phyloP scores from a whole-genome alignment of 129 eudicot genomes.

The Flaveria sonorensis region DNA sequence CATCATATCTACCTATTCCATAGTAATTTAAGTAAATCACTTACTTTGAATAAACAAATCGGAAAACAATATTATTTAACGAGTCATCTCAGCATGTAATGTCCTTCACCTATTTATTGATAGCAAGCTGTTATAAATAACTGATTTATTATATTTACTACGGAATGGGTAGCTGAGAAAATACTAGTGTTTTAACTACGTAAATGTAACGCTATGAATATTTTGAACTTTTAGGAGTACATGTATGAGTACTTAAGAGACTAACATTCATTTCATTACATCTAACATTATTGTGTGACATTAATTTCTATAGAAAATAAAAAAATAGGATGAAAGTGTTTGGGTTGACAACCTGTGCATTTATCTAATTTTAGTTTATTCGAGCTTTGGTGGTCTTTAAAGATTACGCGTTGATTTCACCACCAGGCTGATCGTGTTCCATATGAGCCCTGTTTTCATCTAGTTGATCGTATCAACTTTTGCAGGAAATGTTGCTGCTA shows the following conservation, averaged over 20 bases:
- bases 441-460: neutral
- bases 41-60: neutral
- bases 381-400: neutral
- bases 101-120: no score
- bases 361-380: neutral
- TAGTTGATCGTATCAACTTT: slow-evolving; percentile 7
- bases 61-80: no score
- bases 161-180: no score
- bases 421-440: neutral
- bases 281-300: neutral
- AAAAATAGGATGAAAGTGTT: neutral
- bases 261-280: no score
- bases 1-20: neutral
- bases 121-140: no score
- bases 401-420: neutral
- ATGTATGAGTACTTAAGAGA: no score
- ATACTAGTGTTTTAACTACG: no score
- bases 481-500: slow-evolving; percentile 95
- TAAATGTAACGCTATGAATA: no score
- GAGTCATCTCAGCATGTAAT: no score
- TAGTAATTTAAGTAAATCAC: neutral
- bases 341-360: neutral
- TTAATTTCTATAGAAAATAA: neutral
- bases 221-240: no score
- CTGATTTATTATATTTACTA: no score